Base-by-base conservation (phyloP, 1,284 basidiomycete genomes). In the Sanghuangporus sanghuang region DNA sequence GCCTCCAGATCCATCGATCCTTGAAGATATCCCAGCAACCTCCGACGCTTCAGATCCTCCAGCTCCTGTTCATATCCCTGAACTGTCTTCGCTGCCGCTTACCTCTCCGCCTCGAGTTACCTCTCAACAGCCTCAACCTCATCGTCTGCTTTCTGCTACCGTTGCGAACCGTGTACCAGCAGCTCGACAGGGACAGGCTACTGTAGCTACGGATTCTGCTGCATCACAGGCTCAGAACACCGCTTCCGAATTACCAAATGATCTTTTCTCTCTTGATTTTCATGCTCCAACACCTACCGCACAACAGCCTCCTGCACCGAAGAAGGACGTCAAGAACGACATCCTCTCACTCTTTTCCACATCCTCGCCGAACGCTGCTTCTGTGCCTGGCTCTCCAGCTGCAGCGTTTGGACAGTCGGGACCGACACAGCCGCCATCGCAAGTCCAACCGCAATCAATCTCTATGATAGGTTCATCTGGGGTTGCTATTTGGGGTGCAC, bases 251-350 rank as follows among this genome's bases (percentile, higher is more conserved):
- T 63, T 71, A 12, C 72, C 73, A 32, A 84, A 90, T 67, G 92
- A 93, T 66, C 77, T 96, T 2, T 95, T 96, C 72, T 86, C 89
- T 40, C 85, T 96, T 57, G 93, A 96, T 74, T 95, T 95, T 77
- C 86, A 89, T 68, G 78, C 85, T 0, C 79, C 85, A 0, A 65
- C 79, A 12, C 67, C 77, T 8, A 64, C 78, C 40, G 72, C 6
- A 62, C 72, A 32, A 59, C 78, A 6, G 69, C 75, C 36, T 27
- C 7, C 16, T n/a, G 74, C 74, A 23, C 78, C 81, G 0, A 82
- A 81, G 71, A 89, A 90, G 69, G 87, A 92, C 70, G 81, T 88
- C 62, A 95, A 95, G 71, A 84, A 92, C 65, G 90, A 96, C 68
- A 96, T 96, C 69, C 79, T 96, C 46, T 93, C 91, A 0, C 82